phyloP scores from a whole-genome alignment of 148 eudicot species.

The Talinum fruticosum region DNA sequence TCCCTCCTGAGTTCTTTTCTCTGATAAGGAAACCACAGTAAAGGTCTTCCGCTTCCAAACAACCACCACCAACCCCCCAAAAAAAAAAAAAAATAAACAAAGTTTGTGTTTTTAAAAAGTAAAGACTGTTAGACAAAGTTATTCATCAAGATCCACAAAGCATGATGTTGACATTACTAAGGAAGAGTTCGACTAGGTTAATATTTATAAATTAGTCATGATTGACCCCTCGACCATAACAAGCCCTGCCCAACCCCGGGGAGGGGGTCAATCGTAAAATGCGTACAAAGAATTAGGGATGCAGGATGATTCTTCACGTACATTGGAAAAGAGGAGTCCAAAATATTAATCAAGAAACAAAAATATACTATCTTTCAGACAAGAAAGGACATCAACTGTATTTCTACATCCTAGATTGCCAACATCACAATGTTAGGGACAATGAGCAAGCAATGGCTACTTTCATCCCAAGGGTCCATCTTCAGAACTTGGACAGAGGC shows the following conservation, averaged over 20 bases:
- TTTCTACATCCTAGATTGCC: neutral
- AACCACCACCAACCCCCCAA: too few relatives aligned
- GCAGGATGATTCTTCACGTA: neutral
- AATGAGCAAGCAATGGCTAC: neutral
- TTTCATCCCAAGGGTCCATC: neutral
- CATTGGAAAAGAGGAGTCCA: neutral
- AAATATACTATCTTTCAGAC: neutral
- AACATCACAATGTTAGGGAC: neutral
- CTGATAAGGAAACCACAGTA: too few relatives aligned
- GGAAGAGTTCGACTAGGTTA: neutral
- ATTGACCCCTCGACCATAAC: neutral
- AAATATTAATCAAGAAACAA: neutral
- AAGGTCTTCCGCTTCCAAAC: too few relatives aligned
- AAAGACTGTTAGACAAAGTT: neutral
- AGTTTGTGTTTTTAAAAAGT: neutral
- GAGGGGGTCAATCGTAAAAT: too few relatives aligned
- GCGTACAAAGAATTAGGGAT: neutral
- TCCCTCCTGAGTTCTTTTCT: too few relatives aligned
- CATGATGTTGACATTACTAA: neutral
- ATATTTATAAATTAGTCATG: too few relatives aligned
- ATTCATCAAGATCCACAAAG: neutral
- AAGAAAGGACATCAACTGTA: neutral
- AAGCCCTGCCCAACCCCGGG: too few relatives aligned
- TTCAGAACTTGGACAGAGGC: neutral
- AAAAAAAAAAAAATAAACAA: too few relatives aligned